Conservation (phyloP, 495 filamentous ascomycete genomes). For the Collariella sp. region DNA sequence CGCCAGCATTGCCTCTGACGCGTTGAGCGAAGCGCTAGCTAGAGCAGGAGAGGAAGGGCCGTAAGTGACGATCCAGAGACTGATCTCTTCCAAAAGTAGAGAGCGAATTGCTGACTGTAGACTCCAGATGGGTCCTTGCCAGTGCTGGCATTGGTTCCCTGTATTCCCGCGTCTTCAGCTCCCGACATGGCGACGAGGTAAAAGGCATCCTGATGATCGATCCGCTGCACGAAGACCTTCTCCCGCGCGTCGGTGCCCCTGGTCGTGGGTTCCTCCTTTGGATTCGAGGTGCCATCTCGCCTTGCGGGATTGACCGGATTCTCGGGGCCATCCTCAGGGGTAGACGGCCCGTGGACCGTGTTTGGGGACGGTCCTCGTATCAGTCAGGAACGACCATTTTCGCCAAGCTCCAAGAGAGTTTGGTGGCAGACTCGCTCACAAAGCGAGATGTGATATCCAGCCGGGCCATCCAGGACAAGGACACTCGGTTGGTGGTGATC, state of each 20-base stretch:
- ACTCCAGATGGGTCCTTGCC: constrained; percentile 47
- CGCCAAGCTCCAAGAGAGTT: constrained; percentile 83
- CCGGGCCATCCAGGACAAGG: constrained; percentile 61
- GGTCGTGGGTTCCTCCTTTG: constrained; percentile 74
- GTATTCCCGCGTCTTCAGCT: constrained; percentile 82
- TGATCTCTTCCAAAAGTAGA: no score
- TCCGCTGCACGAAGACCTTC: constrained; percentile 74
- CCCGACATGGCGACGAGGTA: constrained; percentile 62
- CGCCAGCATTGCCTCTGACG: constrained; percentile 81
- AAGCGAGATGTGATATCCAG: constrained; percentile 71
- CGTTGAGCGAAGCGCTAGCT: constrained; percentile 73
- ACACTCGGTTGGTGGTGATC: constrained; percentile 69
- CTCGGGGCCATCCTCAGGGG: constrained; percentile 70
- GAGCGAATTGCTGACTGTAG: not conserved
- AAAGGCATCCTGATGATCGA: constrained; percentile 79
- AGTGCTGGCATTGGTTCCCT: constrained; percentile 72
- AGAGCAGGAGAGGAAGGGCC: constrained; percentile 75
- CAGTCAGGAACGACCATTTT: constrained; percentile 76
- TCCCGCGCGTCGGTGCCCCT: constrained; percentile 55
- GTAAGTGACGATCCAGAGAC: not conserved
- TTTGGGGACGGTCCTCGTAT: constrained; percentile 67
- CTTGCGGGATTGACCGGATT: constrained; percentile 73
- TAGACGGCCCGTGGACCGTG: constrained; percentile 70
- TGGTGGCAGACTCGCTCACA: constrained; percentile 75
- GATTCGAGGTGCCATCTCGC: constrained; percentile 74